Evolutionary conservation across 2,329 filamentous ascomycete genomes (phyloP), one percentile per base, ranked within the genome.

Genomic region (Drechslera avenae): DNA sequence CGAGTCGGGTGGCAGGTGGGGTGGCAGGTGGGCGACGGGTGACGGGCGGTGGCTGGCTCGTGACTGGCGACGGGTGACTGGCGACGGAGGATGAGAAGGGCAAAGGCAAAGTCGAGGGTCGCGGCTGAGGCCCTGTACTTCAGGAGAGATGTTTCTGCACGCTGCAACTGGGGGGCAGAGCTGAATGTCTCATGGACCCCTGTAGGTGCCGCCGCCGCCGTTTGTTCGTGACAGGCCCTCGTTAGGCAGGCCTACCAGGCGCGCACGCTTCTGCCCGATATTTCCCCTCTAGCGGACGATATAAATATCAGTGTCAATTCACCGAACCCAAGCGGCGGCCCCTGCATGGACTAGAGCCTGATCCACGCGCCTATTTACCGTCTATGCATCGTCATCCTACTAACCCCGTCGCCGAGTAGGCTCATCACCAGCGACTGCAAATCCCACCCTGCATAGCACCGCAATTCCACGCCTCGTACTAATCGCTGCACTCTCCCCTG

Each of bases 321-420:
- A 47, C 43, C 49, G 49, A 39, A 37, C 23, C 33, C 44, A 19
- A 48, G 32, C 6, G 44, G 37, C 49, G 19, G 49, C 49, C 49
- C 44, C 49, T 52, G 49, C 49, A 52, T 41, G 37, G 39, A 42
- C 52, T 52, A 53, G 41, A 39, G 53, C 53, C 52, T 50, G 56
- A 51, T 28, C 46, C 41, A 37, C 53, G 33, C 53, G 44, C 37
- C 37, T 46, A 41, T 26, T 26, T 31, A 41, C 48, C 37, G 53
- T 56, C 33, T 45, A 46, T 57, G 54, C 51, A 57, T 45, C 51
- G 50, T 50, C 37, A 19, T 32, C 32, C 28, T 39, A 37, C 48
- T 36, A 46, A 39, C 37, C 23, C 41, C 35, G 31, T 39, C 35
- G 40, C 34, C 26, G 31, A n/a, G 12, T 19, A 18, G 14, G 16